A percentile compares a stretch with the other conserved stretches of the same genome.
These are phyloP conservation scores for Xylariaceae sp. DNA, from an alignment of 2,329 filamentous ascomycete genomes.

Conservation along the genomic window DNA sequence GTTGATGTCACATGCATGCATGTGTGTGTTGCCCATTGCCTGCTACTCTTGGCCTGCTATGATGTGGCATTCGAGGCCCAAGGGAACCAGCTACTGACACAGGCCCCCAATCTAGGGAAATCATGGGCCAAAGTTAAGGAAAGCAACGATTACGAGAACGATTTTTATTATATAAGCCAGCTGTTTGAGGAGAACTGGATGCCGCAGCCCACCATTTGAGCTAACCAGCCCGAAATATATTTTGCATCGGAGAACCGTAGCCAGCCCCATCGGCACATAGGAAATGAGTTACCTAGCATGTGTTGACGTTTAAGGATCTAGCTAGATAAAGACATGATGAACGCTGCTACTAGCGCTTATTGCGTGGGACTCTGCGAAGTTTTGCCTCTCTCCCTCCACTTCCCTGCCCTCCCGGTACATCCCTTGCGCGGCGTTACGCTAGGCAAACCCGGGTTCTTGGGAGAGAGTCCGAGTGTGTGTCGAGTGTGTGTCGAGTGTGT, in stretches of 20 bases:
- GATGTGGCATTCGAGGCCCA: not conserved
- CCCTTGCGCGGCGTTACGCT: not conserved
- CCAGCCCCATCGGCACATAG: not conserved
- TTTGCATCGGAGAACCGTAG: conserved; percentile 11
- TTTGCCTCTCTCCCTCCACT: no score
- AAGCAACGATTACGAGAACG: conserved; percentile 47
- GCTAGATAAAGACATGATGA: conserved; percentile 15
- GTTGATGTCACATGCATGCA: not conserved
- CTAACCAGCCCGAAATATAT: conserved; percentile 19
- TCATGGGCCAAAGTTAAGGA: conserved; percentile 46
- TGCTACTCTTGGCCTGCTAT: no score
- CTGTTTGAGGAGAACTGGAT: conserved; percentile 55
- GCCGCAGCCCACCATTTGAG: conserved; percentile 38
- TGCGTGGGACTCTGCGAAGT: not conserved
- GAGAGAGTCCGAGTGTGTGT: not conserved
- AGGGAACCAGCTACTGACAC: conserved; percentile 10
- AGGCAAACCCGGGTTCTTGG: not conserved
- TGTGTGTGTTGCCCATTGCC: no score
- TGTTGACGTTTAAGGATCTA: conserved; percentile 7
- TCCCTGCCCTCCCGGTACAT: not conserved
- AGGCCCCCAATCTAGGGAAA: conserved; percentile 30
- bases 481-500: not conserved
- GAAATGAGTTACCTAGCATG: conserved; percentile 7
- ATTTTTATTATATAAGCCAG: conserved; percentile 58
- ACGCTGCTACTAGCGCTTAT: conserved; percentile 5